Base-by-base conservation (phyloP, 2,329 filamentous ascomycete species). In the Aspergillus melleus region DNA sequence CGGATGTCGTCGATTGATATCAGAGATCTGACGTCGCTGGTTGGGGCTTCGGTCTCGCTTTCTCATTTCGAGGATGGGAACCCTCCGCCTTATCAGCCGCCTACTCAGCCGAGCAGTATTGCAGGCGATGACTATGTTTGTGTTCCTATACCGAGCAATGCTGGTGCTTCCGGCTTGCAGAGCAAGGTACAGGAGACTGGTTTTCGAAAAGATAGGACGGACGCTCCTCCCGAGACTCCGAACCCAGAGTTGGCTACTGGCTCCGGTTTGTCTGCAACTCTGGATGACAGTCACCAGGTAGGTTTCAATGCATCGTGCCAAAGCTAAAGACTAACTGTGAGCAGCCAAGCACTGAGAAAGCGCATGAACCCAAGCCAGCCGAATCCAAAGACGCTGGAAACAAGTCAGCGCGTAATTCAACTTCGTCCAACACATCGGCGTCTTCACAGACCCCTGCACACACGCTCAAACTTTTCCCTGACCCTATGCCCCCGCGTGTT, bases 391-490 rank as follows among this genome's bases (percentile, higher is more conserved):
- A 55, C 32, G 32, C 36, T 29, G 9, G 50, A 12, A 44, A 39
- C n/a, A 52, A 53, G 49, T 4, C 50, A 49, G 39, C 52, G 16
- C 42, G 59, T 16, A 54, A 56, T 26, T 36, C 46, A 14, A 19
- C 59, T 6, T 12, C 55, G 24, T 52, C 67, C 22, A 58, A 55
- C 30, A 39, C 59, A n/a, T 57, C 62, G 51, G 36, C 57, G 12
- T 55, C 49, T 49, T 58, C 64, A 16, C 58, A 65, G 30, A 39
- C 36, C 47, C 29, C 55, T 19, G 62, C 64, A 6, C 68, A 61
- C 5, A 58, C 68, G 2, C 56, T 75, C 52, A 75, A 74, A 49
- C 65, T 75, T 20, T 74, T 75, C 57, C 74, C 74, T 19, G 70
- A 74, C 52, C 66, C 70, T 20, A 61, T 70, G 49, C 68, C 74